Evolutionary conservation across 768 basidiomycete genomes (phyloP), one percentile per base, ranked within the genome.

Genomic region (Tricholoma sp.): DNA sequence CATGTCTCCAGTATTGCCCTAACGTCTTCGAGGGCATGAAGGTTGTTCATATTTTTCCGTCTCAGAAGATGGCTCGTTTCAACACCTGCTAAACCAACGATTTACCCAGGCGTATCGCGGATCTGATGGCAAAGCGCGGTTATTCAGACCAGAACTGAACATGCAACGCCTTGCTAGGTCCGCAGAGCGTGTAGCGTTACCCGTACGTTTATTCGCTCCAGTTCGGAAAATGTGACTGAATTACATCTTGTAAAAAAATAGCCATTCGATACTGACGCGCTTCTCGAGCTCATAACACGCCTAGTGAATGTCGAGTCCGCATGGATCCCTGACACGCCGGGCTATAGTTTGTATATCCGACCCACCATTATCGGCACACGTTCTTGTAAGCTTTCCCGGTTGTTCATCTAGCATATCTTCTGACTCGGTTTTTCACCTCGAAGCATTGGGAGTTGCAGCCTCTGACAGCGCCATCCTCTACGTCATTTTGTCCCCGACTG

Each of bases 11-110:
- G 65, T 96, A 96, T 72, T 88, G 88, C 8, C 85, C 91, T 32
- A 81, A 84, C 60, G 82, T 87, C 14, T 94, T 97, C 65, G 94
- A 97, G 70, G 91, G 94, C 7, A 85, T 96, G 83, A 96, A 81
- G 75, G 79, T 75, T 18, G 11, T 72, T 49, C 59, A 11, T 24
- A 1, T 39, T 35, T 21, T 34, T 14, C 18, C 6, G 18, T 18
- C 19, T 19, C 41, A 43, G 35, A 8, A 12, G n/a, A 9, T 29
- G 37, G 27, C 27, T 27, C 27, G 14, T 29, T 4, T 7, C 8
- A n/a, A 5, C 24, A 16, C 39, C 18, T 39, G n/a, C 22, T 21
- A 16, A 56, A 59, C 22, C 2, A 18, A 35, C 27, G 16, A 21
- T 53, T 29, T 18, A n/a, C 55, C 10, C 16, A 89, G 84, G 89